Conservation (phyloP, 306 rosid genomes). For the Dalbergia oliveri region DNA sequence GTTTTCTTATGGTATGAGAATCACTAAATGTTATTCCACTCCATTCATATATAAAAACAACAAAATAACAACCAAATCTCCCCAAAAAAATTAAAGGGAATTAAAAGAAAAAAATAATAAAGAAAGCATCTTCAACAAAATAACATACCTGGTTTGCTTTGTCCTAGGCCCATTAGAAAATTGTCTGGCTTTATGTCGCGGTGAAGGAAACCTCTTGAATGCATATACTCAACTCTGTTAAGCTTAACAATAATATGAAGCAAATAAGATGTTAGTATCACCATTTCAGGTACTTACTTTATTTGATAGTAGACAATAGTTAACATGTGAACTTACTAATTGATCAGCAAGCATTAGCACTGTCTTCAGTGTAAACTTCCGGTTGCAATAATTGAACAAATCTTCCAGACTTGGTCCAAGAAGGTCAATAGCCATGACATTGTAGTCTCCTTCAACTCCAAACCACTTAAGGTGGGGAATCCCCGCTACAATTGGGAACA, state of each 20-base stretch:
- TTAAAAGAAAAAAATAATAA: neutral
- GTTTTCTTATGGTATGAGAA: neutral
- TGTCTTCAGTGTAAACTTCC: constrained; percentile 87
- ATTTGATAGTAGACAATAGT: constrained; percentile 1
- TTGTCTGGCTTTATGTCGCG: constrained; percentile 99
- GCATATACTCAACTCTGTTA: constrained; percentile 98
- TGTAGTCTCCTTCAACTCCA: constrained; percentile 98
- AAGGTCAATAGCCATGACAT: constrained; percentile 96
- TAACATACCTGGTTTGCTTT: constrained; percentile 93
- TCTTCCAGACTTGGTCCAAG: constrained; percentile 99
- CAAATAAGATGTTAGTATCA: constrained; percentile 32
- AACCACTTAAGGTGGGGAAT: constrained; percentile 99
- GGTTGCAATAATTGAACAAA: constrained; percentile 94
- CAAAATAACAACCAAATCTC: constrained; percentile 27
- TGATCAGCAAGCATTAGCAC: constrained; percentile 99
- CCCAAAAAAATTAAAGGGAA: constrained; percentile 7
- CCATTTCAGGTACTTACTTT: constrained; percentile 32
- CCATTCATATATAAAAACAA: constrained; percentile 18
- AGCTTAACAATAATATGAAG: constrained; percentile 64
- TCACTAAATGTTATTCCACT: neutral
- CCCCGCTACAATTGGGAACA: constrained; percentile 77
- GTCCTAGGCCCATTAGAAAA: constrained; percentile 98
- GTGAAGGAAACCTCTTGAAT: constrained; percentile 98
- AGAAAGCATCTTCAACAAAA: constrained; percentile 39
- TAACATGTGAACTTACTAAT: constrained; percentile 68